These are phyloP conservation scores for Canariomyces notabilis DNA, from an alignment of 2,329 filamentous ascomycete genomes.

Conservation along the genomic window DNA sequence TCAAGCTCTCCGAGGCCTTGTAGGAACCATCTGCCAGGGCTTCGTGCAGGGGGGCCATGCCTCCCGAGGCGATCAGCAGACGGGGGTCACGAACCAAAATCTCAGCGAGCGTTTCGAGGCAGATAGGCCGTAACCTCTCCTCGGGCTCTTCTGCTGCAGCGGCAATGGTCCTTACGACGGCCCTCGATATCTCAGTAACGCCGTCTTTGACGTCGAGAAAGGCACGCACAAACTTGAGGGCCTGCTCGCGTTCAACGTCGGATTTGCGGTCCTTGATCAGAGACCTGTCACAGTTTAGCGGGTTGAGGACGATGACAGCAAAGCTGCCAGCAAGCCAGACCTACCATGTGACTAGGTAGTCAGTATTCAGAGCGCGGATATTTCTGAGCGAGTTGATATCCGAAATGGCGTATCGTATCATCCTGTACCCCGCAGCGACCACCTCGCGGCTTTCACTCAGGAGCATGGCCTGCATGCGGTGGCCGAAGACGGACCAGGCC, in stretches of 20 bases:
- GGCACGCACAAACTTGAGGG: conserved; percentile 89
- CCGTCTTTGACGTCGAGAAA: conserved; percentile 96
- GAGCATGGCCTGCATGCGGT: conserved; percentile 92
- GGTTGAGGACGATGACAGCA: background rate
- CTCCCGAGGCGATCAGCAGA: conserved; percentile 76
- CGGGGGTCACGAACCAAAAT: conserved; percentile 82
- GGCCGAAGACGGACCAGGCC: conserved; percentile 90
- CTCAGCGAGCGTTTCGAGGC: conserved; percentile 86
- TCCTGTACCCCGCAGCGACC: conserved; percentile 86
- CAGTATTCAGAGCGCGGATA: conserved; percentile 82
- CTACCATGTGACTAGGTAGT: conserved; percentile 78
- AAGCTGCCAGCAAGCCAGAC: conserved; percentile 20
- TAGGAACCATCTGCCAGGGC: conserved; percentile 87
- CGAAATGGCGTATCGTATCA: conserved; percentile 90
- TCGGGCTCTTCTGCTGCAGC: conserved; percentile 83
- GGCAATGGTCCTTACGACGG: conserved; percentile 82
- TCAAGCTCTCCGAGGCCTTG: conserved; percentile 84
- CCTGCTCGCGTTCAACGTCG: conserved; percentile 95
- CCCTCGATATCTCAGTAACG: conserved; percentile 77
- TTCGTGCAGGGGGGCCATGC: conserved; percentile 82
- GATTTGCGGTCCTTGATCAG: conserved; percentile 94
- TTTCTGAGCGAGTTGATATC: conserved; percentile 84
- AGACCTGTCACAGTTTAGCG: conserved; percentile 47
- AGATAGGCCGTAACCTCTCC: conserved; percentile 83
- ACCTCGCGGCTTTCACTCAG: conserved; percentile 94